Conservation (phyloP, 192 early-diverging fungal genomes). For the Haplosporangium gracile region DNA sequence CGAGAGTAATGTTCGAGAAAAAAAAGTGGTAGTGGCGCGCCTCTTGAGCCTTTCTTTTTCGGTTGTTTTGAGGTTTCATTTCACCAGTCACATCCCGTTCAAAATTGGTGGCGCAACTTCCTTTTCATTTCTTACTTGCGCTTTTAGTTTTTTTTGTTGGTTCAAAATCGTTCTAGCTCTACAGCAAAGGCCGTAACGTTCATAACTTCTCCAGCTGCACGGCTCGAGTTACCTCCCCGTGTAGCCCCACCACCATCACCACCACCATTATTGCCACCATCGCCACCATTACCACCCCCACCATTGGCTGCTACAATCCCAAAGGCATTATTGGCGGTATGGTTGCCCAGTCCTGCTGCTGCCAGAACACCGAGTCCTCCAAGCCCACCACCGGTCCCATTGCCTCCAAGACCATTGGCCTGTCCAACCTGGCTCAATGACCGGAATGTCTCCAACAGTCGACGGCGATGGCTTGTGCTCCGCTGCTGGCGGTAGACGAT, state of each 20-base stretch:
- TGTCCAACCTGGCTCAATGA: constrained; percentile 48
- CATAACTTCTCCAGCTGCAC: constrained; percentile 48
- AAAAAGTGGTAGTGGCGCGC: not conserved
- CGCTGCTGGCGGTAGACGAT: constrained; percentile 39
- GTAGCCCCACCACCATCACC: not conserved
- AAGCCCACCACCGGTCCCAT: not conserved
- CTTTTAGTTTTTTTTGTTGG: not conserved
- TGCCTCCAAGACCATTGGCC: not conserved
- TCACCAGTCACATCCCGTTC: not conserved
- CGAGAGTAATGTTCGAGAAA: not conserved
- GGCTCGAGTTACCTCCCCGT: not conserved
- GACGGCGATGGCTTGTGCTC: constrained; percentile 20
- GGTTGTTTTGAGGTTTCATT: not conserved
- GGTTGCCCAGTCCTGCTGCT: constrained; percentile 14
- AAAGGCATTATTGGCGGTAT: not conserved
- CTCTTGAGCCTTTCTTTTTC: not conserved
- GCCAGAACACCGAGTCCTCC: constrained; percentile 32
- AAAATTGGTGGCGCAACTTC: not conserved
- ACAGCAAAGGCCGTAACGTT: constrained; percentile 51
- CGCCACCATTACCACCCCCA: not conserved
- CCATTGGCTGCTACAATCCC: not conserved
- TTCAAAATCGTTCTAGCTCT: constrained; percentile 40
- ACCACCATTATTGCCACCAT: not conserved
- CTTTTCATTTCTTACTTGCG: too few species aligned
- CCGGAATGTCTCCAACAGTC: constrained; percentile 39